These are phyloP conservation scores for Anisogramma anomala DNA, from an alignment of 2,329 filamentous ascomycete genomes.

Conservation along the genomic window DNA sequence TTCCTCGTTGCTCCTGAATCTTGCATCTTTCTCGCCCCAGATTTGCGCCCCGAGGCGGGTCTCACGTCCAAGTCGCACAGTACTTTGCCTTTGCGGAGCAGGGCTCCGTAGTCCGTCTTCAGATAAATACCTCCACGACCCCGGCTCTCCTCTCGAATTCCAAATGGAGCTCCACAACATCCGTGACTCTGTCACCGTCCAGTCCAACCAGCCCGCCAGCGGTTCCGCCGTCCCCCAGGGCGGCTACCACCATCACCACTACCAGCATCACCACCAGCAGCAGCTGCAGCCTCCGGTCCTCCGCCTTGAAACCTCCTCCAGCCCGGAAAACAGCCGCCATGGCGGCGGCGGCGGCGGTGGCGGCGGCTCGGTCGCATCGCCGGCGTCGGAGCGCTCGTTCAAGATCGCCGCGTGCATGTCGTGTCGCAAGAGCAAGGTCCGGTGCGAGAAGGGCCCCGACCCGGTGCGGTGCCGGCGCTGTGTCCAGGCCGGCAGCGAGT, in stretches of 20 bases:
- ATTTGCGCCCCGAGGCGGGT: no score
- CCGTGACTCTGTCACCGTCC: neutral
- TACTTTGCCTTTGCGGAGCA: no score
- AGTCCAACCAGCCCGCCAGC: neutral
- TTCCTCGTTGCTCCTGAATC: no score
- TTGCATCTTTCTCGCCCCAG: no score
- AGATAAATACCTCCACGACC: no score
- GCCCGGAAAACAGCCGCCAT: slow-evolving; percentile 8
- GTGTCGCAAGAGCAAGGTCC: slow-evolving; percentile 57
- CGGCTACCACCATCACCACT: neutral
- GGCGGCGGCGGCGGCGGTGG: slow-evolving; percentile 1
- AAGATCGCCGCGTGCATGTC: slow-evolving; percentile 47
- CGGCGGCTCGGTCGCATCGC: slow-evolving; percentile 5
- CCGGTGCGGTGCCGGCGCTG: slow-evolving; percentile 50
- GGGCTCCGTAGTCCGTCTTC: no score
- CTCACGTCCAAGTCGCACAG: neutral
- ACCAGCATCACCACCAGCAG: neutral
- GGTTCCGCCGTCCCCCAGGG: neutral
- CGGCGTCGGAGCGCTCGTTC: slow-evolving; percentile 11
- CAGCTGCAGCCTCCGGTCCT: slow-evolving; percentile 1
- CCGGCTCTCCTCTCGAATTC: neutral
- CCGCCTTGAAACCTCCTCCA: slow-evolving; percentile 2
- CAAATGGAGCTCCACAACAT: neutral
- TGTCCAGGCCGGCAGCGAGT: slow-evolving; percentile 45
- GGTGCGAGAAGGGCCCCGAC: slow-evolving; percentile 46